Evolutionary conservation across 176 grass and related monocot species (phyloP).

Genomic region (Pontederia crassipes): DNA sequence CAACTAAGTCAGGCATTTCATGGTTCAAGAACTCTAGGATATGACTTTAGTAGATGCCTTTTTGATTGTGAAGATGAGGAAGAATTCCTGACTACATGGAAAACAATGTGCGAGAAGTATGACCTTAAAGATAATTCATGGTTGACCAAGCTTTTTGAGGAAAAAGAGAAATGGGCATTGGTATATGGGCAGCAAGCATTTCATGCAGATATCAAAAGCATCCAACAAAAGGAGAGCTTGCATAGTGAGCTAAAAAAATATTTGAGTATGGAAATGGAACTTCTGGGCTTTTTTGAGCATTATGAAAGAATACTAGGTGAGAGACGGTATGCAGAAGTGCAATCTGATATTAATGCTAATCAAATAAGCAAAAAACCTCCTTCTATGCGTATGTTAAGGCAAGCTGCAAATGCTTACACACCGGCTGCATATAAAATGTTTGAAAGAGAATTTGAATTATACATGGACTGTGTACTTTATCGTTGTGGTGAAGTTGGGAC

Average conservation of each 20-base stretch:
- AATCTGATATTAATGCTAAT: conserved; percentile 49
- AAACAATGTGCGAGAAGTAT: conserved; percentile 74
- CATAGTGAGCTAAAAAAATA: conserved; percentile 50
- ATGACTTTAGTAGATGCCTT: conserved; percentile 69
- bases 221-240: conserved; percentile 78
- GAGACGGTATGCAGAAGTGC: conserved; percentile 47
- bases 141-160: conserved; percentile 54
- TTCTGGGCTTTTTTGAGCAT: conserved; percentile 61
- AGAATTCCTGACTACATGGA: conserved; percentile 63
- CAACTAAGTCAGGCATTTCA: conserved; percentile 81
- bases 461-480: conserved; percentile 92
- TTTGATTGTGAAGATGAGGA: conserved; percentile 78
- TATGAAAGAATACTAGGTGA: conserved; percentile 60
- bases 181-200: conserved; percentile 62
- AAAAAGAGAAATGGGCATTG: conserved; percentile 79
- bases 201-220: conserved; percentile 79
- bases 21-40: conserved; percentile 69
- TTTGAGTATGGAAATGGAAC: conserved; percentile 41
- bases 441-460: conserved; percentile 91
- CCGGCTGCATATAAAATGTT: conserved; percentile 94
- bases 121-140: conserved; percentile 76
- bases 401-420: conserved; percentile 75
- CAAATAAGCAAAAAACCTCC: conserved; percentile 63
- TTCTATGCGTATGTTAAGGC: conserved; percentile 78
- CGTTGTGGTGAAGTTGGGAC: conserved; percentile 51